phyloP scores from a whole-genome alignment of 2,329 filamentous ascomycete genomes.

The Sclerotiophoma versabilis region DNA sequence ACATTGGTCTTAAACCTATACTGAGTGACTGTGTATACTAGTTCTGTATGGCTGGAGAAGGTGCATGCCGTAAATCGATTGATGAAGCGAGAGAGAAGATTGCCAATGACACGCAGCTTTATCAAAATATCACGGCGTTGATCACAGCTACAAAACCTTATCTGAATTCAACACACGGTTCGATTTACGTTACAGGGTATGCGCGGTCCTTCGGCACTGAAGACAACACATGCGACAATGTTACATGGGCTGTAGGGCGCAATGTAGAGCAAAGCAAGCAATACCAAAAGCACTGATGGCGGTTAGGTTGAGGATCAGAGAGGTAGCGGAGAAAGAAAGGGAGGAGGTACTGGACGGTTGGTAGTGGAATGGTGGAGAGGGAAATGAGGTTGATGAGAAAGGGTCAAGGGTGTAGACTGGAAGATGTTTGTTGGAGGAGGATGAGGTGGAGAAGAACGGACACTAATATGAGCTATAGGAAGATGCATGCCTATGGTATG shows the following conservation, averaged over 20 bases:
- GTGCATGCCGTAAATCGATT: conserved; percentile 34
- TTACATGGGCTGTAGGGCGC: conserved; percentile 42
- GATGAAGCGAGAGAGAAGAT: conserved; percentile 27
- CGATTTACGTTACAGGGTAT: conserved; percentile 41
- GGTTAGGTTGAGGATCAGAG: background rate
- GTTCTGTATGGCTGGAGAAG: conserved; percentile 34
- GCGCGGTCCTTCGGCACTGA: conserved; percentile 40
- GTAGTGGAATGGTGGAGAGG: background rate
- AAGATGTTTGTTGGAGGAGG: too few relatives aligned
- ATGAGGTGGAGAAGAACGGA: too few relatives aligned
- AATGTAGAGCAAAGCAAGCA: conserved; percentile 30
- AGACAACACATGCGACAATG: conserved; percentile 35
- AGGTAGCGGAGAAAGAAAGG: background rate
- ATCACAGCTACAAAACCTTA: conserved; percentile 31
- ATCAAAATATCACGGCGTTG: conserved; percentile 28
- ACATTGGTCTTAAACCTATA: conserved; percentile 37
- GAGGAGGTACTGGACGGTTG: background rate
- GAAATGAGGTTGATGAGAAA: background rate
- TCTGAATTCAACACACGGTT: conserved; percentile 30
- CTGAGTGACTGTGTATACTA: conserved; percentile 43
- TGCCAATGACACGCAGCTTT: conserved; percentile 24
- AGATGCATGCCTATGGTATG: too few relatives aligned
- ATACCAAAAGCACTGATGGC: conserved; percentile 30
- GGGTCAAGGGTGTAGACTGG: background rate
- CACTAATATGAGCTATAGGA: too few relatives aligned